Conservation (phyloP, 257 asterid genomes). For the Solanum ahanhuiri region DNA sequence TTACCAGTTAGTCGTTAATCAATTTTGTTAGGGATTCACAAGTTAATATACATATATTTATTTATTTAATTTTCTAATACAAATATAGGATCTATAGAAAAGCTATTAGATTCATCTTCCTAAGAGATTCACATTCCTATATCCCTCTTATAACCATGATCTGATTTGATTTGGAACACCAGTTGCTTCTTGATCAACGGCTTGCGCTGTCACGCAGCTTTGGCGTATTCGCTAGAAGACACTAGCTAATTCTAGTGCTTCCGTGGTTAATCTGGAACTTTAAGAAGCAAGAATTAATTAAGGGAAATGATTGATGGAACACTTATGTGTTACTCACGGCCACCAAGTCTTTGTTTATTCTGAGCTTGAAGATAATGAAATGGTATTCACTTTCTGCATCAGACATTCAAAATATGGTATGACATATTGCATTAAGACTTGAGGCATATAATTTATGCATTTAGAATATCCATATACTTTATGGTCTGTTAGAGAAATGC, state of each 20-base stretch:
- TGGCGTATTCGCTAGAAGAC: not conserved
- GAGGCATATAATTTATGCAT: no score
- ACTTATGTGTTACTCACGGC: not conserved
- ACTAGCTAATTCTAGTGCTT: not conserved
- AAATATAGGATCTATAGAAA: no score
- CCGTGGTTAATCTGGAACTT: not conserved
- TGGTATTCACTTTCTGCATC: not conserved
- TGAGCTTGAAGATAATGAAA: not conserved
- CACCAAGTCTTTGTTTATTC: not conserved
- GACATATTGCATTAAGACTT: not conserved
- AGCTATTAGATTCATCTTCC: not conserved
- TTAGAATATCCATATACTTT: not conserved
- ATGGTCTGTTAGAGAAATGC: not conserved
- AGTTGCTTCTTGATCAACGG: not conserved
- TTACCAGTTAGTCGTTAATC: no score
- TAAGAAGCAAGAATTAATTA: not conserved
- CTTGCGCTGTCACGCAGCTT: not conserved
- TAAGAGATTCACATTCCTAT: not conserved
- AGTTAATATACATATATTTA: no score
- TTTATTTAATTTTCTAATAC: no score
- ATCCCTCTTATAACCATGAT: not conserved
- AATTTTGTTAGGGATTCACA: no score
- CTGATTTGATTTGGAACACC: not conserved
- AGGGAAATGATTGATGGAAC: not conserved
- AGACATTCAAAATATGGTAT: not conserved